Evolutionary conservation across 2,329 filamentous ascomycete genomes (phyloP), one percentile per base, ranked within the genome.

Genomic region (Epichloe brachyelytri): DNA sequence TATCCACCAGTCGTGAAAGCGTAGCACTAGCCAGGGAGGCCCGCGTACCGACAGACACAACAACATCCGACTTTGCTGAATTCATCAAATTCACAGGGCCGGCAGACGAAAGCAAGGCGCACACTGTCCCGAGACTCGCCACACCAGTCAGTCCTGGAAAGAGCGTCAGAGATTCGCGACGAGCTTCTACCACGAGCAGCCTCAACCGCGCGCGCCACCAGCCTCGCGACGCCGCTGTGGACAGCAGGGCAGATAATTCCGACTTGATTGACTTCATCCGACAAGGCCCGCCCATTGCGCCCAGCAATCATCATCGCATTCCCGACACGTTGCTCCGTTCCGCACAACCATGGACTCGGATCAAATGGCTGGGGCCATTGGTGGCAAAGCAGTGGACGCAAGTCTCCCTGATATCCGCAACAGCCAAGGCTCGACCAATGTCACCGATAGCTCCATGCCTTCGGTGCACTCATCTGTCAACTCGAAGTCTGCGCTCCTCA

Each of bases 231-330:
- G 80, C 87, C 38, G 74, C 76, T 41, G 76, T 81, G 15, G 76
- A 82, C 47, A 71, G 71, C 52, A 75, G 74, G 48, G 80, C 80
- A 48, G 83, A 83, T 56, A 94, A 83, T 51, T 86, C 87, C 12
- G 93, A 96, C 54, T 71, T 98, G 52, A 95, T 96, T 57, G 90
- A 97, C 63, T 97, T 98, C 65, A 94, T 98, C 57, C 83, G 90
- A 44, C 83, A 88, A 63, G 91, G 90, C 1, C 89, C 89, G 3
- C 84, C 86, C 0, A 76, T 71, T 54, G 64, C 71, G 43, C 69
- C 72, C 36, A 74, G 73, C 43, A 78, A 78, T 55, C 86, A 78
- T 55, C 86, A 82, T 53, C 82, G 87, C 22, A 93, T 94, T 55
- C 85, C 41, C 82, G 86, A 17, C 80, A 79, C n/a, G 83, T 93